A percentile compares a stretch with the other conserved stretches of the same genome.
Conservation (phyloP, 192 early-diverging fungal genomes). For the Radiomyces spectabilis region DNA sequence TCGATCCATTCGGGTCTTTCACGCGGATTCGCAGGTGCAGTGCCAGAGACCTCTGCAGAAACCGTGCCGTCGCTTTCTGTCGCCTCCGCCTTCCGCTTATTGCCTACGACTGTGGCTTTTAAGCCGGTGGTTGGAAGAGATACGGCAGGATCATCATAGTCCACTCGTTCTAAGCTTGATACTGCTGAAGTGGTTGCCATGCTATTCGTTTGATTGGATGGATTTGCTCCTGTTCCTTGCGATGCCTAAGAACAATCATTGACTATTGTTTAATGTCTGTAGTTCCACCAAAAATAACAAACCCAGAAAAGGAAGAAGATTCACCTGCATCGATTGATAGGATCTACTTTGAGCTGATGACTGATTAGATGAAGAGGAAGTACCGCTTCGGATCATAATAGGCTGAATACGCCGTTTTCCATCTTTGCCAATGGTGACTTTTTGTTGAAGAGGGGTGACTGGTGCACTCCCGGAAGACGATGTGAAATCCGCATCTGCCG, state of each 20-base stretch:
- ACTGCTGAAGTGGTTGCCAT: not conserved
- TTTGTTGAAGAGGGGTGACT: constrained; percentile 30
- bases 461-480: constrained; percentile 1
- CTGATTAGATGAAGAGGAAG: no score
- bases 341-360: no score
- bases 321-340: no score
- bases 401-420: constrained; percentile 86
- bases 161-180: not conserved
- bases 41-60: not conserved
- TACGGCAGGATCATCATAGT: constrained; percentile 30
- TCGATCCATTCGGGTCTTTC: constrained; percentile 24
- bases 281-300: no score
- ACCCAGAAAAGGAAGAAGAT: no score
- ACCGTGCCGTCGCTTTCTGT: not conserved
- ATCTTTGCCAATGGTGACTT: constrained; percentile 61
- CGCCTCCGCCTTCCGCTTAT: constrained; percentile 36
- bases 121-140: constrained; percentile 31
- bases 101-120: constrained; percentile 31
- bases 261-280: no score
- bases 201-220: no score
- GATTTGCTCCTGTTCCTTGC: not conserved
- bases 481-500: no score
- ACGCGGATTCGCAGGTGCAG: not conserved
- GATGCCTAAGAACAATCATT: no score
- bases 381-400: constrained; percentile 13